These are phyloP conservation scores for Xylariomycetidae sp. DNA, from an alignment of 2,329 filamentous ascomycete species.

Conservation along the genomic window DNA sequence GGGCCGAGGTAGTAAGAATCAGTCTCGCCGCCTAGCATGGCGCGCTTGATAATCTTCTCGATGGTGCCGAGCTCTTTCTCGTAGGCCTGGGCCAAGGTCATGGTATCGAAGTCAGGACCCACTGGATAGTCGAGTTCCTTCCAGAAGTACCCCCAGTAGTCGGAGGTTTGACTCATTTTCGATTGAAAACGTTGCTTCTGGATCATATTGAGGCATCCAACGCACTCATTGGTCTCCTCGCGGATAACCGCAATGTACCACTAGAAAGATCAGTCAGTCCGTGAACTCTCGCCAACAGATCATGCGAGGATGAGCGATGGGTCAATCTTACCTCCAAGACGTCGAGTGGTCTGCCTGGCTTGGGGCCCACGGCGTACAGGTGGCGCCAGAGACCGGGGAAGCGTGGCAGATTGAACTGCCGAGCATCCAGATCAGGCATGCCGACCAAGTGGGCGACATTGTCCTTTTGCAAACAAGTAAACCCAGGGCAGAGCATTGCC, in stretches of 20 bases:
- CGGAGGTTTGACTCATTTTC: constrained; percentile 29
- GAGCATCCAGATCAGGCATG: constrained; percentile 30
- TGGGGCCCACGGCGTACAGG: constrained; percentile 47
- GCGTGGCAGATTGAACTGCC: constrained; percentile 42
- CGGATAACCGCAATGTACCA: constrained; percentile 55
- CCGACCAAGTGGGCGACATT: constrained; percentile 44
- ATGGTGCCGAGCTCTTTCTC: constrained; percentile 44
- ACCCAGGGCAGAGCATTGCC: constrained; percentile 55
- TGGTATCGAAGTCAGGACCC: constrained; percentile 39
- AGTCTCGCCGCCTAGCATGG: constrained; percentile 13
- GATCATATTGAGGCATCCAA: constrained; percentile 34
- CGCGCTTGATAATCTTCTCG: constrained; percentile 40
- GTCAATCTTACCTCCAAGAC: constrained; percentile 46
- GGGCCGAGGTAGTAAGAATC: not conserved
- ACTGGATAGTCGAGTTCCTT: constrained; percentile 38
- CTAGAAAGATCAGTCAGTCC: constrained; percentile 29
- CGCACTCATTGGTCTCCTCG: constrained; percentile 42
- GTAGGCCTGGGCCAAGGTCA: constrained; percentile 44
- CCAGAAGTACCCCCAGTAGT: constrained; percentile 51
- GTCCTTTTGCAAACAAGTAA: constrained; percentile 58
- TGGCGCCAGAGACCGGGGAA: constrained; percentile 46
- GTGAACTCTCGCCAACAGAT: constrained; percentile 1
- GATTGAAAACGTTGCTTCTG: constrained; percentile 36
- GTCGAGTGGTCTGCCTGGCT: constrained; percentile 44
- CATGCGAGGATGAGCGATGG: constrained; percentile 1